Evolutionary conservation across 129 eudicot species (phyloP).

Genomic region (Silybum marianum): DNA sequence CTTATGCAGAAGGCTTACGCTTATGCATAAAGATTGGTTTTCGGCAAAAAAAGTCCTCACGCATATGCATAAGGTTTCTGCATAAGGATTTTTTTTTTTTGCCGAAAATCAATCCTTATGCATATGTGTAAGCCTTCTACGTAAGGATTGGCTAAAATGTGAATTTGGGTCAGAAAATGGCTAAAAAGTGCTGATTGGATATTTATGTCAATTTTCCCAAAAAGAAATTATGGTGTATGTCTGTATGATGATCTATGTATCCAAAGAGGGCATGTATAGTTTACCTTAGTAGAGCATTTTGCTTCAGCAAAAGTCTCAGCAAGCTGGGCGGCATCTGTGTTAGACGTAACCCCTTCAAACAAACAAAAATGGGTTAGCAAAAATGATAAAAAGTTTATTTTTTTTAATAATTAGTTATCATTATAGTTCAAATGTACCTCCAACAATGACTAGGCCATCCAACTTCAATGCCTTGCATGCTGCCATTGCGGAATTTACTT

Average conservation of each 20-base stretch:
- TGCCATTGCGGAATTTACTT: constrained; percentile 87
- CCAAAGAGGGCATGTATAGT: background rate
- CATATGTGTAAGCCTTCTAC: too few species aligned
- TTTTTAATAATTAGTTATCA: background rate
- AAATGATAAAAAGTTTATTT: background rate
- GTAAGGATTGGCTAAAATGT: too few species aligned
- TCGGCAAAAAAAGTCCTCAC: too few species aligned
- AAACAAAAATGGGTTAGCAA: constrained; percentile 19
- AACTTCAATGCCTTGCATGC: constrained; percentile 88
- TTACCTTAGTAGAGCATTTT: constrained; percentile 88
- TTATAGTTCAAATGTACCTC: constrained; percentile 53
- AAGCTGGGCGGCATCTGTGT: constrained; percentile 99
- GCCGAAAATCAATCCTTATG: too few species aligned
- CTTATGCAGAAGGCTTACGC: too few species aligned
- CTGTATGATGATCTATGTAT: background rate
- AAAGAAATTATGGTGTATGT: constrained; percentile 1
- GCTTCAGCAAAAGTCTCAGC: constrained; percentile 98
- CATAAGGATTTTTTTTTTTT: too few species aligned
- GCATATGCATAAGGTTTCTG: too few species aligned
- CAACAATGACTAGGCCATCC: constrained; percentile 91
- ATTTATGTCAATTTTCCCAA: too few species aligned
- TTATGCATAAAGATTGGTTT: too few species aligned
- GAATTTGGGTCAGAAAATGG: too few species aligned
- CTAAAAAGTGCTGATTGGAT: too few species aligned
- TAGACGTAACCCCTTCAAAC: constrained; percentile 90